Evolutionary conservation across 305 asterid genomes (phyloP).

Genomic region (Solanum aculeatissimum): DNA sequence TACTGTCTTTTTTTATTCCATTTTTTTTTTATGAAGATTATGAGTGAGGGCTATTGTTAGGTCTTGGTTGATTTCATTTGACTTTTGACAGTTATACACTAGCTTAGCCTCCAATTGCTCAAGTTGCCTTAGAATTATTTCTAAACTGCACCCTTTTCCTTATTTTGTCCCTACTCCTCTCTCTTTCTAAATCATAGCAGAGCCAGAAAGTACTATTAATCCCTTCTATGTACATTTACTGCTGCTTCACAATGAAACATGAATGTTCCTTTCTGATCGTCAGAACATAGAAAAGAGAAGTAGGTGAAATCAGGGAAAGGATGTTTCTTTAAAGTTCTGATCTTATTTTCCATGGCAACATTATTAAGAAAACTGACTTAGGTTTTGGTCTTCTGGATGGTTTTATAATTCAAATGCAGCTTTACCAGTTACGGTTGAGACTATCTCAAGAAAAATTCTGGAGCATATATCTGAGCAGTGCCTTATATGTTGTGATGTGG

Average conservation of each 20-base stretch:
- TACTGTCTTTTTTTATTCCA: not conserved
- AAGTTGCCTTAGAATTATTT: not conserved
- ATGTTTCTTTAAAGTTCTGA: not conserved
- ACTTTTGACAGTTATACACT: not conserved
- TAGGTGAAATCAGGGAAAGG: not conserved
- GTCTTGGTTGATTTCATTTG: not conserved
- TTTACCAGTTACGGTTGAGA: slow-evolving; percentile 80
- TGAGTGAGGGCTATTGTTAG: not conserved
- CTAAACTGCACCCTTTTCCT: not conserved
- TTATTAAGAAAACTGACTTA: not conserved
- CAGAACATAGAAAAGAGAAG: not conserved
- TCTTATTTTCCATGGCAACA: not conserved
- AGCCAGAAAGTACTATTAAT: not conserved
- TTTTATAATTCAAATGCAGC: slow-evolving; percentile 36
- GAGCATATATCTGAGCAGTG: slow-evolving; percentile 87
- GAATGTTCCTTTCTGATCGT: not conserved
- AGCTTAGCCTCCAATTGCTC: not conserved
- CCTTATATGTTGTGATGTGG: slow-evolving; percentile 81
- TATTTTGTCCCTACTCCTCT: not conserved
- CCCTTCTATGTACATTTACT: not conserved
- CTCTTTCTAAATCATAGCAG: not conserved
- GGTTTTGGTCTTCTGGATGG: not conserved
- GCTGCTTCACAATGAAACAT: not conserved
- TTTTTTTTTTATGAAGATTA: not conserved
- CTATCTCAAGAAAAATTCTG: slow-evolving; percentile 52